These are phyloP conservation scores for Austroboletus eburneus DNA, from an alignment of 768 basidiomycete genomes.

Conservation along the genomic window DNA sequence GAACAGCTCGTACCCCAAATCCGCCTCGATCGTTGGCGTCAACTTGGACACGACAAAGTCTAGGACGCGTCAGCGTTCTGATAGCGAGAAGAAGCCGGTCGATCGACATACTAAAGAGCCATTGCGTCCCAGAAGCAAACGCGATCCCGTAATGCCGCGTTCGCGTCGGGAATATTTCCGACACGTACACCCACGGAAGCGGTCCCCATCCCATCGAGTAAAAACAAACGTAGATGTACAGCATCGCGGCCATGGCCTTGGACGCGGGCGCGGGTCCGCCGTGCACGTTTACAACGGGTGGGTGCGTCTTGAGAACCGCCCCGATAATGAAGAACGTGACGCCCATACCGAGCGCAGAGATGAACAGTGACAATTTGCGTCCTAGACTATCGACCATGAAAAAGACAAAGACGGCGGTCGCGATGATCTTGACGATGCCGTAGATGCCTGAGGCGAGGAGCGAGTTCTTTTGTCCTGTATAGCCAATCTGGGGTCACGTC, in stretches of 20 bases:
- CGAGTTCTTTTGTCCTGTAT: slow-evolving; percentile 51
- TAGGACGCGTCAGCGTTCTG: slow-evolving; percentile 20
- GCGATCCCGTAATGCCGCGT: slow-evolving; percentile 80
- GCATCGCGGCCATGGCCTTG: slow-evolving; percentile 80
- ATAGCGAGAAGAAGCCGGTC: not conserved
- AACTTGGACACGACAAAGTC: slow-evolving; percentile 72
- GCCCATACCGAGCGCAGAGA: slow-evolving; percentile 78
- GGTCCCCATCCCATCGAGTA: slow-evolving; percentile 88
- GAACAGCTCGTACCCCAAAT: slow-evolving; percentile 71
- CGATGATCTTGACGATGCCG: slow-evolving; percentile 61
- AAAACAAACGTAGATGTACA: slow-evolving; percentile 85
- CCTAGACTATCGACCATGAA: slow-evolving; percentile 66
- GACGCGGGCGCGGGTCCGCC: slow-evolving; percentile 47
- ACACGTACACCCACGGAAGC: slow-evolving; percentile 62
- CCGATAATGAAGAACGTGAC: slow-evolving; percentile 79
- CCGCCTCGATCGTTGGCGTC: slow-evolving; percentile 58
- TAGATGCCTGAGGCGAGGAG: slow-evolving; percentile 74
- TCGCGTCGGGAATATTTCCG: slow-evolving; percentile 85
- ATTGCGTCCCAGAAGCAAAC: slow-evolving; percentile 71
- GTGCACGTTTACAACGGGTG: slow-evolving; percentile 38
- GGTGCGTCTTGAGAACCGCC: slow-evolving; percentile 76
- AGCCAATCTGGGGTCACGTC: slow-evolving; percentile 51
- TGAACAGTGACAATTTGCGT: slow-evolving; percentile 65
- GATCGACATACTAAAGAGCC: slow-evolving; percentile 65
- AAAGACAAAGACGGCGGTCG: slow-evolving; percentile 63